Evolutionary conservation across 164 flowering plant genomes (phyloP).

Genomic region (Houttuynia cordata): DNA sequence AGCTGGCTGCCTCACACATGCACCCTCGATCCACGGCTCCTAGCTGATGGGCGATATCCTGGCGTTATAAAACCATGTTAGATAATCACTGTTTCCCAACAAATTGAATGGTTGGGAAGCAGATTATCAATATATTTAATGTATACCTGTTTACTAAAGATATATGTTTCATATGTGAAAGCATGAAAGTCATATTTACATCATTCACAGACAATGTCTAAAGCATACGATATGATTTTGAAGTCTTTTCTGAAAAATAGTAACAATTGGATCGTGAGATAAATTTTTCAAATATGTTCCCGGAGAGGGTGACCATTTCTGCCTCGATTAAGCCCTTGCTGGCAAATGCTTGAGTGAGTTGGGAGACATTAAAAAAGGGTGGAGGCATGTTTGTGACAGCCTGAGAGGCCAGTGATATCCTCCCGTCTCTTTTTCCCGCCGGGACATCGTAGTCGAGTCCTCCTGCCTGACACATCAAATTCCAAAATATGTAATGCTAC

Average conservation of each 20-base stretch:
- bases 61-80: too few species aligned
- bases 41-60: too few species aligned
- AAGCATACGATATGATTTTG: background rate
- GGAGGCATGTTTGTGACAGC: slow-evolving; percentile 45
- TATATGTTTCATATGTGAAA: too few species aligned
- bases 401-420: slow-evolving; percentile 16
- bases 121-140: too few species aligned
- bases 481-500: background rate
- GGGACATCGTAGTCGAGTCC: slow-evolving; percentile 3
- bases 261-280: background rate
- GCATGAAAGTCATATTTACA: too few species aligned
- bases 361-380: slow-evolving; percentile 37
- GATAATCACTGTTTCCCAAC: too few species aligned
- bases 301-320: slow-evolving; percentile 39
- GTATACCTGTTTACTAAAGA: too few species aligned
- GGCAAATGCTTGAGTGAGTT: slow-evolving; percentile 50
- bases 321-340: slow-evolving; percentile 31
- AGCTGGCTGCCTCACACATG: too few species aligned
- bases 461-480: slow-evolving; percentile 1
- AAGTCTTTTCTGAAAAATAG: background rate
- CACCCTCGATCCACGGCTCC: too few species aligned
- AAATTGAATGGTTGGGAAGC: too few species aligned
- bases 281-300: slow-evolving; percentile 8
- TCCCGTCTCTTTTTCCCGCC: slow-evolving; percentile 9
- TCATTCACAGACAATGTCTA: too few species aligned